Base-by-base conservation (phyloP, 2,329 filamentous ascomycete species). In the Arthrinium puccinioides region DNA sequence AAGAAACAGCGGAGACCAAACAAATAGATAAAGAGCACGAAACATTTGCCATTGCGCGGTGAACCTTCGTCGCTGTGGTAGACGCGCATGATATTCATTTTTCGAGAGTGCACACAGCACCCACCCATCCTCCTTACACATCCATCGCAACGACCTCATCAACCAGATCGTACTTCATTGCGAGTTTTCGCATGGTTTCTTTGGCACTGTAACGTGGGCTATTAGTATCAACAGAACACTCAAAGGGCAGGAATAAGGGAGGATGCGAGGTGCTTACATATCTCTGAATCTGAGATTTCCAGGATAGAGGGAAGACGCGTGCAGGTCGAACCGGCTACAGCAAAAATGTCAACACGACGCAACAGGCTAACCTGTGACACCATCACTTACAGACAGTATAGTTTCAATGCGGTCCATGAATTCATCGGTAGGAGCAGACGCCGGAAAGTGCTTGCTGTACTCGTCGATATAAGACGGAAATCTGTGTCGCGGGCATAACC, bases 381-480 rank as follows among this genome's bases (percentile, higher is more conserved):
- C 10, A 2, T 10, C 4, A 20, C 41, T 31, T 14, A 46, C 46
- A 44, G 18, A 9, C 39, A 39, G 37, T 51, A 51, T 9, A 52
- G 38, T 13, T n/a, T 26, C 34, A 27, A 40, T 42, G 10, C 49
- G 32, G 21, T 46, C 45, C 7, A 43, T 37, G 18, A 44, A 48
- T 13, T 51, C 48, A 13, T 44, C 42, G 16, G 21, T 41, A 2
- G 49, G 48, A 4, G 44, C 42, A 3, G 42, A 43, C 6, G 35
- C 38, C 1, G 32, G 37, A 23, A 48, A 40, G 26, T 42, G 37
- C 13, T 33, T 25, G 7, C 24, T 3, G n/a, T 42, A 42, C 15
- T 26, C 36, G 9, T 24, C 21, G 16, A 42, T 33, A 31, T 32
- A 37, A 3, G 24, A n/a, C 14, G 18, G 29, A 20, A 32, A 32